phyloP scores from a whole-genome alignment of 1,139 yeast genomes.

The Blastobotrys arbuscula region DNA sequence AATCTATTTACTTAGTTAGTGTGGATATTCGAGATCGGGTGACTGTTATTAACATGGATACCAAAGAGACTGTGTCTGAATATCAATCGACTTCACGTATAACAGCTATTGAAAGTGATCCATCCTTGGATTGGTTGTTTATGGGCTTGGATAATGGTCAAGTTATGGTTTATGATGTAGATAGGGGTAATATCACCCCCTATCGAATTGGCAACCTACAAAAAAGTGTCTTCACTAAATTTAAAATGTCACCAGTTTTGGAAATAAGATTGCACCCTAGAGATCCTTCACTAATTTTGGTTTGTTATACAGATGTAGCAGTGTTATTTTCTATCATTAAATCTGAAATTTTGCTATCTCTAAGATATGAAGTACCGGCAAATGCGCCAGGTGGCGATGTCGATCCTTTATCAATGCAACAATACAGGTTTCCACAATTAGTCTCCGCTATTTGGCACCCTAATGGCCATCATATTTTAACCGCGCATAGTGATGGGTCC shows the following conservation, averaged over 20 bases:
- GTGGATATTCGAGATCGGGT: slow-evolving; percentile 52
- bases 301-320: slow-evolving; percentile 67
- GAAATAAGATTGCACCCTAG: slow-evolving; percentile 80
- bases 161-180: slow-evolving; percentile 74
- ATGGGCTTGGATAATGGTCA: slow-evolving; percentile 78
- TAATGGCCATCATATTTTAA: slow-evolving; percentile 77
- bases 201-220: slow-evolving; percentile 70
- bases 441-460: slow-evolving; percentile 80
- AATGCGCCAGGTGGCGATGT: slow-evolving; percentile 61
- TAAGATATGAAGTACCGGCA: slow-evolving; percentile 55
- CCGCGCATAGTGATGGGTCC: slow-evolving; percentile 76
- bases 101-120: slow-evolving; percentile 70
- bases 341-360: slow-evolving; percentile 49
- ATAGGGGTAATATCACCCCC: slow-evolving; percentile 62
- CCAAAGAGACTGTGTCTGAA: slow-evolving; percentile 52
- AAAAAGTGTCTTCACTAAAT: slow-evolving; percentile 33
- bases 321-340: slow-evolving; percentile 62
- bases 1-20: slow-evolving; percentile 75
- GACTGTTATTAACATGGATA: slow-evolving; percentile 62
- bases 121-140: slow-evolving; percentile 80
- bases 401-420: slow-evolving; percentile 31
- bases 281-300: slow-evolving; percentile 71
- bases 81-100: slow-evolving; percentile 52
- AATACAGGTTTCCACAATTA: slow-evolving; percentile 45
- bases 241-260: slow-evolving; percentile 51